Evolutionary conservation across 2,329 filamentous ascomycete genomes (phyloP).

Genomic region (Pseudogymnoascus sp.): DNA sequence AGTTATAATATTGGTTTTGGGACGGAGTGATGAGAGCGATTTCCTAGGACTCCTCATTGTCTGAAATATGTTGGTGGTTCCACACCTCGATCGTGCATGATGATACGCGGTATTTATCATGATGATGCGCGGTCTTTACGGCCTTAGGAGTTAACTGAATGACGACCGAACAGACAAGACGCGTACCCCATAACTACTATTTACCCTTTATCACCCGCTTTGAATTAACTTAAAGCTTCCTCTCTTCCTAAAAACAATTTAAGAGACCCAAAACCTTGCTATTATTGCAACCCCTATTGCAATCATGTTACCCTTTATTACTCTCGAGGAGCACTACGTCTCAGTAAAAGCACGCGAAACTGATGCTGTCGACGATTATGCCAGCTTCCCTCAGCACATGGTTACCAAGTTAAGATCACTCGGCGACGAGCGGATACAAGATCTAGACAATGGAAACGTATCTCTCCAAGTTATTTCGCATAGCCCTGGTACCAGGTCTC

Average conservation of each 20-base stretch:
- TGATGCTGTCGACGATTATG: conserved; percentile 16
- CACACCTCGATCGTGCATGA: not conserved
- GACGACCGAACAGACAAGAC: not conserved
- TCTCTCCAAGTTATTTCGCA: conserved; percentile 23
- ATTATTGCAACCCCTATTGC: not conserved
- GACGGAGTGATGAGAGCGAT: not conserved
- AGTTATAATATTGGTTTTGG: not conserved
- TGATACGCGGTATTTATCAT: not conserved
- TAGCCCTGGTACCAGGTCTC: conserved; percentile 18
- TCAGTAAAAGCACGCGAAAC: conserved; percentile 16
- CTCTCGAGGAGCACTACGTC: conserved; percentile 36
- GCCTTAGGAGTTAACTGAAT: not conserved
- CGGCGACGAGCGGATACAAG: conserved; percentile 22
- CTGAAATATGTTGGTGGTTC: not conserved
- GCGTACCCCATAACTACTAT: not conserved
- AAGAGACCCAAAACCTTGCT: not conserved
- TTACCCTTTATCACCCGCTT: not conserved
- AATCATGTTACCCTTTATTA: conserved; percentile 27
- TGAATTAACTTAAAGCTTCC: not conserved
- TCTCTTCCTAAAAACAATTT: not conserved
- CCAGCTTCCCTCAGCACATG: conserved; percentile 23
- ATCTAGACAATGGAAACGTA: conserved; percentile 24
- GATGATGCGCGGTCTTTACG: not conserved
- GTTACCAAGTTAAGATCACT: conserved; percentile 20
- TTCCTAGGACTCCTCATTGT: not conserved